Conservation (phyloP, 148 eudicot species). For the Silene uniflora region DNA sequence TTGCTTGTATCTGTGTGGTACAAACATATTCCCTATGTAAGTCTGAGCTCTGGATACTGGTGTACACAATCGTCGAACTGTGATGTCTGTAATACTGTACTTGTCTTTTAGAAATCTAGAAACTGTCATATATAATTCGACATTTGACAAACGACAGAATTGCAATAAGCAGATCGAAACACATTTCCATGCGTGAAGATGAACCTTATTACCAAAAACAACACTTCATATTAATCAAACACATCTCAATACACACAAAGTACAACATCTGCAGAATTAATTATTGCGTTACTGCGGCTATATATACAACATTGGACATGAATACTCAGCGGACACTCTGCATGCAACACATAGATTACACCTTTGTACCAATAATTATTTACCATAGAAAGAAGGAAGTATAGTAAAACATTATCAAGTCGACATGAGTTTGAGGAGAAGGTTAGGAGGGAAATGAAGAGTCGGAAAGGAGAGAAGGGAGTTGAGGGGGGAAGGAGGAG, state of each 20-base stretch:
- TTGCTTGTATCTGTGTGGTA: too few relatives aligned
- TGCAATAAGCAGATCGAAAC: too few relatives aligned
- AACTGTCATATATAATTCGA: too few relatives aligned
- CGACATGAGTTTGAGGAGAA: neutral
- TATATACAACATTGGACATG: neutral
- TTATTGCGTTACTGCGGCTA: neutral
- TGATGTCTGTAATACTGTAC: too few relatives aligned
- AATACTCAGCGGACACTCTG: neutral
- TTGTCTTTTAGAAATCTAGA: too few relatives aligned
- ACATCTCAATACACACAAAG: neutral
- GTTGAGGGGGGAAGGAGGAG: neutral
- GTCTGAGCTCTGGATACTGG: too few relatives aligned
- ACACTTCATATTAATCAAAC: neutral
- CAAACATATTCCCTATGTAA: too few relatives aligned
- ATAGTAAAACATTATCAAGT: neutral
- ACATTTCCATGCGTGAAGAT: too few relatives aligned
- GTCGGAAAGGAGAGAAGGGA: neutral
- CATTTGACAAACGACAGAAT: too few relatives aligned
- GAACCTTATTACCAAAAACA: too few relatives aligned
- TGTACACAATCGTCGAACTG: too few relatives aligned
- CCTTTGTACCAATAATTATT: neutral
- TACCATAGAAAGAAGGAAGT: neutral
- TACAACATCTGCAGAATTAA: neutral
- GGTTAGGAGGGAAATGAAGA: neutral
- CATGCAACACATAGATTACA: neutral